Base-by-base conservation (phyloP, 306 rosid species). In the Vicia faba region DNA sequence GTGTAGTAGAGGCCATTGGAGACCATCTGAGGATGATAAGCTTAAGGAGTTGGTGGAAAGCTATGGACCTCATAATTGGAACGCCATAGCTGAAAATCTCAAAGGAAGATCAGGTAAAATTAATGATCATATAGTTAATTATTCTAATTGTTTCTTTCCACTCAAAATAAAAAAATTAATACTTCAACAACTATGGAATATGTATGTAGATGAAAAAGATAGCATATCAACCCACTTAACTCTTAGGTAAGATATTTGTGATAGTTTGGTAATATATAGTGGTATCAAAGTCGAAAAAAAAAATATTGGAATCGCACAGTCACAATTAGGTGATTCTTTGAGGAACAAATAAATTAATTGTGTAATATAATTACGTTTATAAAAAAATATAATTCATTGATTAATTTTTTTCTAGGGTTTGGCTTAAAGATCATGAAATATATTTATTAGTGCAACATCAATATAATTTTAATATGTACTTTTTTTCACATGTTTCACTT, bases 11-110 rank as follows among this genome's bases (percentile, higher is more conserved):
- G 99, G 99, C 41, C 99, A 93, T 71, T 93, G 99, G 99, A 84
- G 96, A 69, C 97, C 99, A 18, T 91, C 97, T 1, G 97, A 93
- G 69, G 97, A 93, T 63, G 95, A 90, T 61, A 88, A 85, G 71
- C 97, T 93, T 36, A 66, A 83, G 43, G 96, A 86, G 79, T 76
- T 93, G 84, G 99, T 93, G 75, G 89, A 85, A 71, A 87, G 83
- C n/a, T 82, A 82, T 78, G 99, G 97, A n/a, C 96, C 99, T 68
- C 99, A 93, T 74, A 93, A 93, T 55, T 93, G 99, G 99, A 93
- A 93, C 90, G 89, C 95, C 82, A 93, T 93, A 82, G 96, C 99
- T 26, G 92, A 88, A 77, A 88, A 88, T 81, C 92, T 93, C 10
- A 84, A 84, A 75, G 96, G 99, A 81, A 83, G 99, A 90, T 93